Evolutionary conservation across 176 grass and related monocot species (phyloP), one percentile per base, ranked within the genome.

Genomic region (Oryza rufipogon): DNA sequence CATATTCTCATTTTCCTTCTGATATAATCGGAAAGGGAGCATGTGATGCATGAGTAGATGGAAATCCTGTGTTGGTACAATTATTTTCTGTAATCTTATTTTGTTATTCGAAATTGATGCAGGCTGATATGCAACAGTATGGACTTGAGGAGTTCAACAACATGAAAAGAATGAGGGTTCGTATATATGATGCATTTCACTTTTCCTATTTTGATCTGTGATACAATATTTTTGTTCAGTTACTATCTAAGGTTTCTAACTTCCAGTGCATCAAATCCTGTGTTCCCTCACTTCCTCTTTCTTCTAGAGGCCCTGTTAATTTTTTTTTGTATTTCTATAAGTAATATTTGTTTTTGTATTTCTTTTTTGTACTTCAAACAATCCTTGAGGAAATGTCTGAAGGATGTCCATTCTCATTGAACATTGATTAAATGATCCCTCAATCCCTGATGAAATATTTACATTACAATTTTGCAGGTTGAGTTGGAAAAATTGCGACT

Each of bases 401-500:
- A 78, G 44, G 60, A 46, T 66, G 26, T 9, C 9, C 4, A 39
- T 84, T 79, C 54, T 77, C 61, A 42, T 68, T 71, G 58, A 77
- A 64, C 11, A 34, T 81, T 83, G 47, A 71, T 83, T 80, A 58
- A 83, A 30, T 65, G 42, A 65, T 49, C 63, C 66, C 23, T 83
- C 64, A 49, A 33, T 48, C 51, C 67, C 20, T 84, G 52, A 74
- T 22, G 64, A 70, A 73, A 65, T 64, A 44, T 44, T 44, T 11
- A 20, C 80, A 71, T 87, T 67, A 66, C 88, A 58, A 48, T 87
- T 64, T 66, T 82, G 70, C 89, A 98, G 96, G 91, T 99, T 74
- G 90, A 94, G 81, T 81, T 99, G 78, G 96, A 99, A 70, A 99
- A 92, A 70, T 83, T 96, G 82, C 96, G 96, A 48, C 93, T 99